Evolutionary conservation across 1,139 yeast genomes (phyloP), one percentile per base, ranked within the genome.

Genomic region (Kurtzmaniella quercitrusa): DNA sequence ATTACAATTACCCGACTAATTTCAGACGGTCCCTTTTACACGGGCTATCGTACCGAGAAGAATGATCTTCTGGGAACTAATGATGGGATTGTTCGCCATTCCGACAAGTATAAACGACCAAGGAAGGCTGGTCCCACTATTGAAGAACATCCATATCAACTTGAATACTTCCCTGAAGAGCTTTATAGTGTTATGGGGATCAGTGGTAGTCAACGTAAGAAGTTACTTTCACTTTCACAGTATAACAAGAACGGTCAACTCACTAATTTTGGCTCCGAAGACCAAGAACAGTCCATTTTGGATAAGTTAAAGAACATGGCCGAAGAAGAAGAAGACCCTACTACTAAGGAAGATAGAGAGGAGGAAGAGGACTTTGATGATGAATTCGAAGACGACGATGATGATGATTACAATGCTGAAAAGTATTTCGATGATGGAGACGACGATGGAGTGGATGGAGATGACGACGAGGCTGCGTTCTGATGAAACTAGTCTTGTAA

Each of bases 381-480:
- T 44, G 81, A 76, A 37, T 82, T 74, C 46, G 84, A 79, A 45
- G 88, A 81, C 40, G 85, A 79, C 46, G 85, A 79, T 39, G 89
- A 82, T 45, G 85, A 81, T 48, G 88, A 82, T 55, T 73, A 73
- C 53, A 73, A 73, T 48, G 78, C 78, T 4, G 78, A 73, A 47
- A 68, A 71, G 56, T 73, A 73, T 53, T 73, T 73, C 52, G 91
- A 85, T 50, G 88, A 81, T 50, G 87, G 85, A 40, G 94, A 85
- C 47, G 93, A 85, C 45, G 93, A 84, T 48, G 82, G 75, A 33
- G 87, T 79, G 46, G 89, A 82, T 55, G 87, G 79, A 51, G 90
- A 82, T 48, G 89, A 84, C 49, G 95, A 89, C 40, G 95, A 87
- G 58, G 91, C 91, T 18, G 91, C 89, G 2, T 85, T 84, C 53